A percentile compares a stretch with the other conserved stretches of the same genome.
Conservation (phyloP, 1,139 yeast genomes). For the Arxiozyma bovina region DNA sequence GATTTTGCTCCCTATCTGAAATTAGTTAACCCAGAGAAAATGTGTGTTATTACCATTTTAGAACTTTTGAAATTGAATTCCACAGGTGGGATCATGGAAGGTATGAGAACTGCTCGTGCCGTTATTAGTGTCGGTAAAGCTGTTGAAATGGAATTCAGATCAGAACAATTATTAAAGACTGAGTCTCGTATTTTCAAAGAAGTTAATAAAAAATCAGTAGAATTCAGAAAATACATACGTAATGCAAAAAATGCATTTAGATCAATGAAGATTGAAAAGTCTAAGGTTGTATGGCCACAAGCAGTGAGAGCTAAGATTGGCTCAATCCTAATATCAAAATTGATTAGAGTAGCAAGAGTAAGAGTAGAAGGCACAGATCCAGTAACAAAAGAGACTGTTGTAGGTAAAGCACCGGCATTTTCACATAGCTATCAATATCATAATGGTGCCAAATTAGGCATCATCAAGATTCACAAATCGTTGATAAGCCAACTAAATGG, state of each 20-base stretch:
- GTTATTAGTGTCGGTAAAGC: slow-evolving; percentile 77
- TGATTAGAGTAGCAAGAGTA: slow-evolving; percentile 76
- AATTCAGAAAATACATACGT: slow-evolving; percentile 30
- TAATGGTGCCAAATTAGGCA: slow-evolving; percentile 73
- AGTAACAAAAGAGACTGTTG: slow-evolving; percentile 52
- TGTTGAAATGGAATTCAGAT: slow-evolving; percentile 72
- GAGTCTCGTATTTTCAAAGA: slow-evolving; percentile 46
- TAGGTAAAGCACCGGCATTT: slow-evolving; percentile 82
- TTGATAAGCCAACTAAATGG: slow-evolving; percentile 60
- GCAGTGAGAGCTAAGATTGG: slow-evolving; percentile 73
- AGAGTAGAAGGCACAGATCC: slow-evolving; percentile 75
- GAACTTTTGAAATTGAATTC: slow-evolving; percentile 70
- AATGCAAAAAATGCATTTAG: slow-evolving; percentile 32
- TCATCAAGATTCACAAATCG: slow-evolving; percentile 64
- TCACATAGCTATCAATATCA: slow-evolving; percentile 78
- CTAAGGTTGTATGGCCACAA: slow-evolving; percentile 50
- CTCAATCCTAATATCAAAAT: slow-evolving; percentile 61
- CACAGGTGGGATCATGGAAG: slow-evolving; percentile 71
- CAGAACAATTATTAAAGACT: slow-evolving; percentile 50
- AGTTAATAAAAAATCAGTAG: slow-evolving; percentile 30
- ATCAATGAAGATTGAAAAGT: slow-evolving; percentile 31
- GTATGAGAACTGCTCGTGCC: slow-evolving; percentile 79
- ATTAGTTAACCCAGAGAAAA: slow-evolving; percentile 65
- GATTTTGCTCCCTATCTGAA: slow-evolving; percentile 74
- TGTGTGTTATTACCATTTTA: slow-evolving; percentile 75